Base-by-base conservation (phyloP, 805 yeast species). In the Lipomyces lipofer region DNA sequence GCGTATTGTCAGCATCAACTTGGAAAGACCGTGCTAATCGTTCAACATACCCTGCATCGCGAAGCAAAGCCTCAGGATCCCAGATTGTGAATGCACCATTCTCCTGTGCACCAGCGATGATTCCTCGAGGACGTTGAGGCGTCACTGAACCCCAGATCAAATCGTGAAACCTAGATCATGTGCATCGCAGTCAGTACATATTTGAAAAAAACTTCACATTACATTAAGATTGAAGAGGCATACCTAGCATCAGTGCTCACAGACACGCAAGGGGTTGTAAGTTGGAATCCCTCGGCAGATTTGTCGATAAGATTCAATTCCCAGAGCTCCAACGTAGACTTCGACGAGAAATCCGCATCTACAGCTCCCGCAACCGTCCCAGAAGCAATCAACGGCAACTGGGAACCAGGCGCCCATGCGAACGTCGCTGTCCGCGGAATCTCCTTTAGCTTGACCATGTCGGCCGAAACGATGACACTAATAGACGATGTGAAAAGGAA, bases 331-430 rank as follows among this genome's bases (percentile, higher is more conserved):
- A 94, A 73, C n/a, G 79, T 71, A 1, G 97, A 83, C 27, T 83
- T 78, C 19, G 94, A 82, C 38, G 91, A 83, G 71, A 91, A 91
- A 67, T 85, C 83, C 40, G 86, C 87, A 68, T 89, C 97, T 64
- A 94, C 86, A 12, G 97, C 95, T 6, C 98, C 98, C 0, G 98
- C 91, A n/a, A 88, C 86, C 0, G 97, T 86, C 21, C 97, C 99
- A 1, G 96, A 82, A 21, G 90, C 97, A 62, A 94, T 69, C 50
- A 81, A 71, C 15, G 97, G 97, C 58, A 83, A 72, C 49, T 70
- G 69, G 39, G 76, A 70, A 63, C 82, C 87, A 61, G 84, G 81
- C 43, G 96, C 88, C 97, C 98, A 92, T 42, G 98, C 95, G 73
- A 94, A 89, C n/a, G 96, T 84, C 49, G 97, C 91, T 12, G 97